phyloP scores from a whole-genome alignment of 2,329 filamentous ascomycete genomes.

The Diaporthe sp. region DNA sequence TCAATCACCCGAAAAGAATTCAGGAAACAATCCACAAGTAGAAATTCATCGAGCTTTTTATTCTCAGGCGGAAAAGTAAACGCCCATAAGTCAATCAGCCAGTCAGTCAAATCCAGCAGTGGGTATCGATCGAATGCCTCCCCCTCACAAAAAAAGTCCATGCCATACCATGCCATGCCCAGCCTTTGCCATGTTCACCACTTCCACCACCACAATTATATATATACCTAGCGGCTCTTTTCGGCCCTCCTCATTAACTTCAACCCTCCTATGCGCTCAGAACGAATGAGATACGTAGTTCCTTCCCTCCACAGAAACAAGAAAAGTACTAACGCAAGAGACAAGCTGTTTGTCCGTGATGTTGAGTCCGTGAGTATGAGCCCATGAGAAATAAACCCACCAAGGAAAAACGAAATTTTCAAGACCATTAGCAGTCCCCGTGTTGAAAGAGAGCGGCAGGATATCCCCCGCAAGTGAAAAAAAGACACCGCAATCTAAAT shows the following conservation, averaged over 20 bases:
- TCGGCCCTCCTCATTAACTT: background rate
- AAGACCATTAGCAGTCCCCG: background rate
- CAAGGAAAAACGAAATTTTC: background rate
- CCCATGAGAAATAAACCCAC: background rate
- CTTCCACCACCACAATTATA: conserved; percentile 4
- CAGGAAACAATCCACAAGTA: background rate
- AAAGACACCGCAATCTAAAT: background rate
- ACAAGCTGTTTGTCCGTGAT: background rate
- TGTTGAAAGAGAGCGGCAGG: background rate
- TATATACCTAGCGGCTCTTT: conserved; percentile 3
- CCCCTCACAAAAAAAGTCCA: background rate
- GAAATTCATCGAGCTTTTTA: background rate
- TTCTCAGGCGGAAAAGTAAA: background rate
- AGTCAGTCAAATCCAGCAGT: conserved; percentile 18
- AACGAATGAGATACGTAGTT: background rate
- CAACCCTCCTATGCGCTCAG: background rate
- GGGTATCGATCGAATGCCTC: conserved; percentile 31
- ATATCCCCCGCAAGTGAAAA: background rate
- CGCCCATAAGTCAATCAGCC: background rate
- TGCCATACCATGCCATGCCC: background rate
- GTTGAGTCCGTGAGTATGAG: background rate
- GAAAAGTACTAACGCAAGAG: background rate
- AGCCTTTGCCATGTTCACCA: background rate
- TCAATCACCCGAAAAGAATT: background rate
- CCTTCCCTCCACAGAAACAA: background rate